A percentile compares a stretch with the other conserved stretches of the same genome.
Conservation (phyloP, 495 filamentous ascomycete genomes). For the Echria macrotheca region DNA sequence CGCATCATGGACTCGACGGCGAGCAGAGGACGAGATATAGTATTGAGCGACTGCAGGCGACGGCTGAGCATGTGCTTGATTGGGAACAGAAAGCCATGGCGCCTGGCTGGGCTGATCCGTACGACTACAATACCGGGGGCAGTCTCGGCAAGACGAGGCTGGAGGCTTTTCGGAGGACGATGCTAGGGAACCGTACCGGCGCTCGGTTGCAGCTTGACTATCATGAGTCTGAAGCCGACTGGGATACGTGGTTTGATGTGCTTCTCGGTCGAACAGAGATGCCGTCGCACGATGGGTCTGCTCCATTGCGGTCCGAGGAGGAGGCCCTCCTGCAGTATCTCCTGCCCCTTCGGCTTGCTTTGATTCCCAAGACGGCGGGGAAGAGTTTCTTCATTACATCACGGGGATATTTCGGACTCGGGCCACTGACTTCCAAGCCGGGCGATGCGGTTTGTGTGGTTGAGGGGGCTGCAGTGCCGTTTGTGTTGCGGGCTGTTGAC, state of each 20-base stretch:
- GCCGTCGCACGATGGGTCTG: neutral
- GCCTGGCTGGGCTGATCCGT: neutral
- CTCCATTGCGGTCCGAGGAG: neutral
- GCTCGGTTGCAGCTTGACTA: neutral
- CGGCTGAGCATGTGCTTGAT: neutral
- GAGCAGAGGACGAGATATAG: slow-evolving; percentile 1
- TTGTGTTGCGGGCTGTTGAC: neutral
- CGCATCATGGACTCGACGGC: neutral
- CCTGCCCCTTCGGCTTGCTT: neutral
- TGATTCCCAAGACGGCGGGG: neutral
- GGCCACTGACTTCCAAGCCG: neutral
- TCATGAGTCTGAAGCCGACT: neutral
- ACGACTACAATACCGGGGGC: neutral
- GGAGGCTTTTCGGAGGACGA: neutral
- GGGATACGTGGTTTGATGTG: neutral
- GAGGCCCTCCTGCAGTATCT: slow-evolving; percentile 1
- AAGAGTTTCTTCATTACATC: slow-evolving; percentile 3
- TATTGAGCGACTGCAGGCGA: neutral
- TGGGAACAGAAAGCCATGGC: neutral
- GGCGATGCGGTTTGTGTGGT: slow-evolving; percentile 1
- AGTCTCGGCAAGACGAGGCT: neutral
- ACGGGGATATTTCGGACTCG: slow-evolving; percentile 1
- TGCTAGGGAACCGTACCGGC: neutral
- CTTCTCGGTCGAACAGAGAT: slow-evolving; percentile 1
- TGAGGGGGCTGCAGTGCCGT: neutral